A percentile compares a stretch with the other conserved stretches of the same genome.
These are phyloP conservation scores for Pseudocercospora fuligena DNA, from an alignment of 2,329 filamentous ascomycete genomes.

Conservation along the genomic window DNA sequence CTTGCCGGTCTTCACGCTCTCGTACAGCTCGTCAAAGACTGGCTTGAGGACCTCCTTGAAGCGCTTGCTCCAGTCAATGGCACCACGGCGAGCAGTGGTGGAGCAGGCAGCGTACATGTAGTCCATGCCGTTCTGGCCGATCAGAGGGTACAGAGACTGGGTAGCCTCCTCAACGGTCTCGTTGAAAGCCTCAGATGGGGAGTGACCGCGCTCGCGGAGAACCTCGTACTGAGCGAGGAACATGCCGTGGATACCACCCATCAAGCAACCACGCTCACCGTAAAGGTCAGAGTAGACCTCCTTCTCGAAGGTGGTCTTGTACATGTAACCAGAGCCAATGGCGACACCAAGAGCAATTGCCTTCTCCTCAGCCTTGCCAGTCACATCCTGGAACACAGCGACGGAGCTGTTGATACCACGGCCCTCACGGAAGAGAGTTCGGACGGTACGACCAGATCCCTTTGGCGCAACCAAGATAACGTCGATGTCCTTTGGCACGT, in stretches of 20 bases:
- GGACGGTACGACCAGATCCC: constrained; percentile 97
- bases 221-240: constrained; percentile 99
- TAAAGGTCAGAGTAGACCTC: constrained; percentile 99
- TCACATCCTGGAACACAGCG: constrained; percentile 97
- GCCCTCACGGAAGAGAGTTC: constrained; percentile 97
- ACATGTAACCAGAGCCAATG: constrained; percentile 96
- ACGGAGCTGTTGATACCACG: constrained; percentile 99
- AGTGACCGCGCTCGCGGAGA: constrained; percentile 97
- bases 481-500: constrained; percentile 92
- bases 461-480: constrained; percentile 99
- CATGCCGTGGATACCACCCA: constrained; percentile 99
- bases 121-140: constrained; percentile 98
- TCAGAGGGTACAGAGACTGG: constrained; percentile 95
- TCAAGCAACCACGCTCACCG: constrained; percentile 99
- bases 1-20: constrained; percentile 84
- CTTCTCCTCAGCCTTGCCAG: constrained; percentile 97
- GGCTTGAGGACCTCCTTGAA: constrained; percentile 99
- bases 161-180: constrained; percentile 99
- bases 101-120: constrained; percentile 99
- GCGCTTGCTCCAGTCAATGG: constrained; percentile 95
- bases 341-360: constrained; percentile 95
- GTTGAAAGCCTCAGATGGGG: constrained; percentile 98
- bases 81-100: constrained; percentile 95
- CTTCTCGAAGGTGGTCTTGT: constrained; percentile 99
- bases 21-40: constrained; percentile 96